Evolutionary conservation across 2,329 filamentous ascomycete genomes (phyloP), one percentile per base, ranked within the genome.

Genomic region (Domatiomyces catenatus): DNA sequence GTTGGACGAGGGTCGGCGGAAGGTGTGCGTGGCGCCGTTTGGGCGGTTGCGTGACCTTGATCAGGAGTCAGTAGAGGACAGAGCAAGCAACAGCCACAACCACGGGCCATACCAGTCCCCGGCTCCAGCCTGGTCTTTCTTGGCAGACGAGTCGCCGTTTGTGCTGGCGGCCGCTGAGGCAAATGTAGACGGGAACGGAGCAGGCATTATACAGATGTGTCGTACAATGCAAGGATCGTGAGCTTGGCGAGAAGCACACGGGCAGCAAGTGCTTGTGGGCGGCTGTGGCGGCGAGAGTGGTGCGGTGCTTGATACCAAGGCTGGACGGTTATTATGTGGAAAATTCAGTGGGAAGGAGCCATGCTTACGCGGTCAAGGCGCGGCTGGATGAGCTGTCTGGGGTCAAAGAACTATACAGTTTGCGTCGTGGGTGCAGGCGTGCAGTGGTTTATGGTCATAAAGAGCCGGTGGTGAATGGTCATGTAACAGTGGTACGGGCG

Each of bases 81-180:
- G 12, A 15, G 12, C 32, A 15, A 19, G 46, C 20, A 44, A 1
- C 6, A 17, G 1, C 20, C 42, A 39, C 32, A n/a, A 42, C 17
- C 8, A n/a, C 17, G 7, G 43, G 43, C 43, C 47, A 19, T 42
- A 87, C 84, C 83, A 87, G 68, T 87, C 84, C 70, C 79, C 81
- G 66, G 77, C 77, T 58, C 71, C 70, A 66, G 77, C 62, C 66
- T 72, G 69, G 75, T 79, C 66, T 67, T 70, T 65, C 74, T 77
- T 69, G 68, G 69, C 70, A 74, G 75, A 61, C 71, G 66, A 67
- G 66, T 80, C 65, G 73, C 67, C 71, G 61, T 75, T 81, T 67
- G 86, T 83, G 67, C 84, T 84, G 66, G 84, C 84, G 60, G 84
- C 84, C 62, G 84, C 84, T 64, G 84, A 87, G 66, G 84, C 84